Base-by-base conservation (phyloP, 352 stramenopile genomes). In the Phytophthora vignae region DNA sequence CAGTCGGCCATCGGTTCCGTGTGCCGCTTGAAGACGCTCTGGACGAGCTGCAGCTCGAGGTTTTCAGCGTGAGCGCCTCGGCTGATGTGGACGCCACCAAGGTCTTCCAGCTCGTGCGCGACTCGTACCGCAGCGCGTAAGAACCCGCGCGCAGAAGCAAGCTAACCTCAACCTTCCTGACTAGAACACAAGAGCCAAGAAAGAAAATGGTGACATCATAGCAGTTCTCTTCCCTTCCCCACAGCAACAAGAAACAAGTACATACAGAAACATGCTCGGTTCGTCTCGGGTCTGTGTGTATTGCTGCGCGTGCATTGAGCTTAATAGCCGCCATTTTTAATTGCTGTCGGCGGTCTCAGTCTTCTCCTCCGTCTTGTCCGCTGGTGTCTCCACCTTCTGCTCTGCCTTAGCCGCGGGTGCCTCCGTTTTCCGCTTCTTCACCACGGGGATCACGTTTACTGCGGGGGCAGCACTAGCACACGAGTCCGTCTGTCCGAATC, bases 1-100 rank as follows among this genome's bases (percentile, higher is more conserved):
- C 80, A 0, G 68, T 96, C 38, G 89, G 86, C 6, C 66, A 74
- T 59, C 77, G 79, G 19, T 93, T 90, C 66, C 83, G 87, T 21
- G 76, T 84, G 19, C 74, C 76, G 29, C 72, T 94, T 25, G 83
- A 92, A 46, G 69, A 81, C 36, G 77, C 84, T 11, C 56, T 83
- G 14, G 83, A 85, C 33, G 76, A 88, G 46, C 78, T 96, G 4
- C 69, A 86, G 25, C 58, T 71, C 11, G 73, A 83, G 49, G 77
- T 90, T 64, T 94, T 95, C 67, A 81, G 75, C 40, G 58, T 64
- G 3, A 73, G 65, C 31, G 72, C 73, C 36, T 75, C 73, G 17
- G 83, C 85, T 44, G 88, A 95, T 63, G 77, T 81, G 55, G 88
- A 95, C 67, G 81, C 83, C 12, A 88, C 82, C 55, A 91, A 89